These are phyloP conservation scores for Mycena pura DNA, from an alignment of 768 basidiomycete species.

Conservation along the genomic window DNA sequence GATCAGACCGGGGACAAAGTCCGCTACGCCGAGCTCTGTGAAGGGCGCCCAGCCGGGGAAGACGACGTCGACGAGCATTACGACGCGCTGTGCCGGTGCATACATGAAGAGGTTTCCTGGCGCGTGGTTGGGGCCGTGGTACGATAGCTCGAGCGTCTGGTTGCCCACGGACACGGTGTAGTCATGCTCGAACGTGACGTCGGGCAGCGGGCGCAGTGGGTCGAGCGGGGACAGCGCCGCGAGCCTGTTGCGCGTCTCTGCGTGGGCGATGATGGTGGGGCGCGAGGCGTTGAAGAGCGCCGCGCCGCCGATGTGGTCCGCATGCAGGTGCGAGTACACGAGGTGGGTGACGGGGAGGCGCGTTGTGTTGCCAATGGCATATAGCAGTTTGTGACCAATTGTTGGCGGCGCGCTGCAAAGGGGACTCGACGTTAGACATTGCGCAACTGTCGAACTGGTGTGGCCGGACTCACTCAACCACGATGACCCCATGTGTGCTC, in stretches of 20 bases:
- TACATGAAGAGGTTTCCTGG: constrained; percentile 10
- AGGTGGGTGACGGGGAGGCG: no score
- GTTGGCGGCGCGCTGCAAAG: neutral
- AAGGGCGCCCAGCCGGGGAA: constrained; percentile 2
- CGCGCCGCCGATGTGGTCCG: neutral
- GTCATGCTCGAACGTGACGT: neutral
- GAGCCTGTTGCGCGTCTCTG: neutral
- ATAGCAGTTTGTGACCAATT: neutral
- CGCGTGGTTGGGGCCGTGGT: constrained; percentile 2
- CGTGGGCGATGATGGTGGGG: constrained; percentile 6
- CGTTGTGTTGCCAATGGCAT: neutral
- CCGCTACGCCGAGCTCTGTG: neutral
- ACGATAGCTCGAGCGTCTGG: neutral
- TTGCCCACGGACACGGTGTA: neutral
- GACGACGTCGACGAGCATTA: constrained; percentile 3
- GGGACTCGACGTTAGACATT: neutral
- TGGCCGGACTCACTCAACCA: neutral
- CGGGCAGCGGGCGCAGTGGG: constrained; percentile 2
- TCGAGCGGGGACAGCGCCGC: constrained; percentile 5
- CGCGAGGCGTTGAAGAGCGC: constrained; percentile 3
- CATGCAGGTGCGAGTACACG: neutral
- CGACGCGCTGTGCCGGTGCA: constrained; percentile 9
- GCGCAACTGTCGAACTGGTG: neutral
- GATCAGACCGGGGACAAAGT: neutral
- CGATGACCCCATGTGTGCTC: neutral